Evolutionary conservation across 106 monocot species (phyloP), one percentile per base, ranked within the genome.

Genomic region (Vanilla planifolia): DNA sequence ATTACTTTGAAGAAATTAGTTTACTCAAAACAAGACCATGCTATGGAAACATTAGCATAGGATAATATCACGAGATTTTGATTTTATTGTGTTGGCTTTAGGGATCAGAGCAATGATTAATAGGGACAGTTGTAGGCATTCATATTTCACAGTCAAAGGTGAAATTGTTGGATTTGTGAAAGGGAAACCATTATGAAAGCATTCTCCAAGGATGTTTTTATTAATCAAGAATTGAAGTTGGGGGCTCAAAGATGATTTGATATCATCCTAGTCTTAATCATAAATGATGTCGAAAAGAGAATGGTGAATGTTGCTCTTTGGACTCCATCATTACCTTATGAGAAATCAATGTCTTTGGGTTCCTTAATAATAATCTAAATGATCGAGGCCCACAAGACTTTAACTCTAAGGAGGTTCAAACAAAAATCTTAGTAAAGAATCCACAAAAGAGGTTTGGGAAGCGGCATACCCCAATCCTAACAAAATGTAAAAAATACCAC

Each of bases 101-200:
- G 23, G 48, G 64, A 64, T 64, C 64, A 36, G 5, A 48, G 64
- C n/a, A 50, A 64, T 64, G 48, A 64, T 64, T 64, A 64, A 64
- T 19, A 40, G 51, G 66, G 66, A 66, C 44, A 50, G 20, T 69
- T 16, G 48, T n/a, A n/a, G 69, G 69, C 48, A 48, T 48, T 48
- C 59, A 48, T 69, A 69, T 60, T 69, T 60, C 79, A 84, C 75
- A 75, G 79, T 84, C 75, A 75, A 71, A 84, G 79, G 79, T 76
- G 85, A 85, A 79, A 85, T 85, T 85, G 72, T 79, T 85, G 79
- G 79, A 85, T 85, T 85, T 85, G 80, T 85, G 85, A 76, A 85
- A 85, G 76, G 80, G 55, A 79, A 79, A 85, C 79, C 64, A 85
- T 76, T 76, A 79, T 79, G 75, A 80, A 80, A 85, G 77, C 77